Evolutionary conservation across 2,329 filamentous ascomycete species (phyloP), one percentile per base, ranked within the genome.

Genomic region (Trichoderma pleuroti): DNA sequence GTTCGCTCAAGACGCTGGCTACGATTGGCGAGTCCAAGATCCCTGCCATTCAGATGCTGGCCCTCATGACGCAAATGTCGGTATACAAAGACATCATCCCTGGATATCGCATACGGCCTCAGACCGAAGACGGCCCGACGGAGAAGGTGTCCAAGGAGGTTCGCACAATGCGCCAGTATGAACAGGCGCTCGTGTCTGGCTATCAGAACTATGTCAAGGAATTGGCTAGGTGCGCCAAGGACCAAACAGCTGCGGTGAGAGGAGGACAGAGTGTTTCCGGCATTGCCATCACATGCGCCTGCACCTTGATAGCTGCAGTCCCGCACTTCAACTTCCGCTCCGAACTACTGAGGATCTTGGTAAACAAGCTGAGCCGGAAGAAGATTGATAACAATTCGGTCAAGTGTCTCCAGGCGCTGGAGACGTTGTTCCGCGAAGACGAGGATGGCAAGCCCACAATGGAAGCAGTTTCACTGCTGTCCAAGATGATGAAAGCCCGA

Each of bases 51-150:
- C 91, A 93, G 82, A 97, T 97, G 81, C 86, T 99, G 72, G 91
- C 92, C 8, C 84, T 99, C 73, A 92, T 91, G 61, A 93, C 96
- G 26, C 94, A 98, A 81, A 87, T 96, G 79, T 88, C 94, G 0
- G 90, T 98, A 14, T 99, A 95, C 85, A 97, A 95, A 80, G 96
- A 98, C 81, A 88, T 98, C 60, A 98, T 99, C 71, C 96, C 96
- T 0, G 96, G 96, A 26, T 99, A 99, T 80, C 88, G 96, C 72
- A 98, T 99, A 83, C 91, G 96, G 21, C 92, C 93, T 1, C 84
- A 93, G 5, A 85, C 87, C 1, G 93, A 97, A 72, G 91, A 93
- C 36, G 89, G 91, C 57, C 86, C 91, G 77, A 87, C 88, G 71
- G 91, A 91, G 73, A 97, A 97, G 80, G 83, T 98, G 2, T 97